Percentiles rank a stretch among this genome's conserved stretches.
These are phyloP conservation scores for Oropetium thomaeum DNA, from an alignment of 176 grass and related monocot species.

Conservation along the genomic window DNA sequence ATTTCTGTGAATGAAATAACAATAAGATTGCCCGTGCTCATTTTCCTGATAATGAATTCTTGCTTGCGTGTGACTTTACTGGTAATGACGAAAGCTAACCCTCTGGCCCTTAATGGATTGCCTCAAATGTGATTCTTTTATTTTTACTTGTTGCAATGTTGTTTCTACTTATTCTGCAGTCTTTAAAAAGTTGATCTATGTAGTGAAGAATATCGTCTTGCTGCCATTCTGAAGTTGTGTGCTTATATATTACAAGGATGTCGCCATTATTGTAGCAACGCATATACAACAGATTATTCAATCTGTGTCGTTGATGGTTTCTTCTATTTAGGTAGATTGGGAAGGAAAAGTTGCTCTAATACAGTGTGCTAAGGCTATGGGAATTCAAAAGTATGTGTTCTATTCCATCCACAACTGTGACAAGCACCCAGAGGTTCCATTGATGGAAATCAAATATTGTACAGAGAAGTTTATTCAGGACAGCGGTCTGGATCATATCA, in stretches of 20 bases:
- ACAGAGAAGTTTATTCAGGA: slow-evolving; percentile 98
- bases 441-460: slow-evolving; percentile 99
- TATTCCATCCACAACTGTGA: slow-evolving; percentile 99
- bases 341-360: slow-evolving; percentile 99
- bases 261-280: neutral
- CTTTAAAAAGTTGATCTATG: neutral
- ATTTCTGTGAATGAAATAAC: neutral
- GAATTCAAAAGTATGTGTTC: slow-evolving; percentile 95
- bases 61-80: neutral
- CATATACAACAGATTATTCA: neutral
- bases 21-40: neutral
- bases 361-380: slow-evolving; percentile 98
- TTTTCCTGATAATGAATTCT: neutral
- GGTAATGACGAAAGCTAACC: neutral
- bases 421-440: slow-evolving; percentile 92
- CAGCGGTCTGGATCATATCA: slow-evolving; percentile 64
- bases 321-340: slow-evolving; percentile 96
- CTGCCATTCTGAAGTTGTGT: neutral
- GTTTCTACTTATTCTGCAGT: neutral
- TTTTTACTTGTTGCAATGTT: neutral
- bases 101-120: neutral
- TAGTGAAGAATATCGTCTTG: neutral
- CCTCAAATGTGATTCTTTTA: neutral
- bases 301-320: slow-evolving; percentile 33
- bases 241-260: neutral